Percentiles rank a stretch among this genome's conserved stretches.
phyloP scores from a whole-genome alignment of 768 basidiomycete species.

The Amyloporia xantha region DNA sequence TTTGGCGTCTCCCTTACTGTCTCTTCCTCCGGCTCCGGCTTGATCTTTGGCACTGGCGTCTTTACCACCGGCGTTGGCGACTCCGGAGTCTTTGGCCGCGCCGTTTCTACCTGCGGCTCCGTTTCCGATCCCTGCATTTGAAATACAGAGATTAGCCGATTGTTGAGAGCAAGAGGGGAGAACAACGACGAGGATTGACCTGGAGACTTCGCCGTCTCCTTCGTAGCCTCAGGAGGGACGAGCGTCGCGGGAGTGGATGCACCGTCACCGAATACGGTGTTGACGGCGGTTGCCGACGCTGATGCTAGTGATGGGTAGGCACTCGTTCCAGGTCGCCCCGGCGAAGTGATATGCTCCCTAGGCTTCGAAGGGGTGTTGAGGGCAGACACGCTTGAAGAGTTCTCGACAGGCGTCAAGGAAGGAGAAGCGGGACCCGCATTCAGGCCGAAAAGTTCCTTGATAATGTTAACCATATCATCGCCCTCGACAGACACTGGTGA shows the following conservation, averaged over 20 bases:
- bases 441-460: slow-evolving; percentile 29
- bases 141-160: slow-evolving; percentile 3
- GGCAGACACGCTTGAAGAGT: slow-evolving; percentile 8
- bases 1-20: slow-evolving; percentile 1
- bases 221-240: not conserved
- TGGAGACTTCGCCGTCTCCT: slow-evolving; percentile 3
- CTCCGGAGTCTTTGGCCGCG: not conserved
- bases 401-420: slow-evolving; percentile 15
- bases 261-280: not conserved
- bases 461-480: slow-evolving; percentile 22
- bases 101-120: not conserved
- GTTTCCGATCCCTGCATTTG: slow-evolving; percentile 1
- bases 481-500: slow-evolving; percentile 22
- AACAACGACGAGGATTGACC: slow-evolving; percentile 1
- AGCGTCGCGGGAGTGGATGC: not conserved
- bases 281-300: not conserved
- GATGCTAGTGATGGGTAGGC: too few species aligned
- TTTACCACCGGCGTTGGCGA: slow-evolving; percentile 1
- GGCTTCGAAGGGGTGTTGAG: not conserved
- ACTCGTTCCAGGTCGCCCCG: not conserved
- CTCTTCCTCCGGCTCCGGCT: not conserved
- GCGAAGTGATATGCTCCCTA: not conserved
- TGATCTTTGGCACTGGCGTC: not conserved
- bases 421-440: slow-evolving; percentile 16
- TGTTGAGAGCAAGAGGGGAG: not conserved